phyloP scores from a whole-genome alignment of 139 green algal species.

The Gonium pectorale region DNA sequence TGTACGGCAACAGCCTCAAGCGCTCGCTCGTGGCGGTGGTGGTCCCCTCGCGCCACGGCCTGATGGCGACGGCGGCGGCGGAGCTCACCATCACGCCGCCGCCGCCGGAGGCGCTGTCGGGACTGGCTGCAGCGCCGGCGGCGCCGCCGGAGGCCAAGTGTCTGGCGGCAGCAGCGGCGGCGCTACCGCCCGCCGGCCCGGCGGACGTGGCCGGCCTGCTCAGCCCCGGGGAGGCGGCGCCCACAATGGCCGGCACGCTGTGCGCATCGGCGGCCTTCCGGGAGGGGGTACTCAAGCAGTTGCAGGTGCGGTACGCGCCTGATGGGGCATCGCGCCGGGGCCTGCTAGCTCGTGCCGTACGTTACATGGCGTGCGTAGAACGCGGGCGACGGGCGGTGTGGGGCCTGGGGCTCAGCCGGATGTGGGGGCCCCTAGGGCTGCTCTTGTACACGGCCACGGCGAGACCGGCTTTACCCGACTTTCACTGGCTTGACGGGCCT shows the following conservation, averaged over 20 bases:
- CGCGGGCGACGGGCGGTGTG: no score
- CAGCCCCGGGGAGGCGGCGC: not conserved
- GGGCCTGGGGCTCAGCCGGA: no score
- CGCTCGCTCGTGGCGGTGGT: slow-evolving; percentile 87
- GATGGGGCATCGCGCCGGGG: no score
- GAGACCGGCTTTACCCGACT: no score
- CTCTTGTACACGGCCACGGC: no score
- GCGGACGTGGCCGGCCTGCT: not conserved
- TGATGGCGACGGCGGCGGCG: slow-evolving; percentile 63
- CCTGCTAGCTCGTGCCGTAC: no score
- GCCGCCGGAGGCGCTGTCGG: not conserved
- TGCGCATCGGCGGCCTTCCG: not conserved
- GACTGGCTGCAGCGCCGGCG: not conserved
- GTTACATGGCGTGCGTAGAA: no score
- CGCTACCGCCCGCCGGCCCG: not conserved
- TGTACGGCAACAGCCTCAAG: slow-evolving; percentile 85
- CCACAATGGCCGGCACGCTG: not conserved
- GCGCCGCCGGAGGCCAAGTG: not conserved
- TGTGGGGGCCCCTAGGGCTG: no score
- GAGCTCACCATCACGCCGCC: not conserved
- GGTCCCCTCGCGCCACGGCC: slow-evolving; percentile 76
- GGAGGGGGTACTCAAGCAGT: slow-evolving; percentile 5
- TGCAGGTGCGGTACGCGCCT: slow-evolving; percentile 42
- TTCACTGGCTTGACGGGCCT: no score
- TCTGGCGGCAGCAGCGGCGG: not conserved